phyloP scores from a whole-genome alignment of 2,329 filamentous ascomycete species.

The Fusarium humuli region DNA sequence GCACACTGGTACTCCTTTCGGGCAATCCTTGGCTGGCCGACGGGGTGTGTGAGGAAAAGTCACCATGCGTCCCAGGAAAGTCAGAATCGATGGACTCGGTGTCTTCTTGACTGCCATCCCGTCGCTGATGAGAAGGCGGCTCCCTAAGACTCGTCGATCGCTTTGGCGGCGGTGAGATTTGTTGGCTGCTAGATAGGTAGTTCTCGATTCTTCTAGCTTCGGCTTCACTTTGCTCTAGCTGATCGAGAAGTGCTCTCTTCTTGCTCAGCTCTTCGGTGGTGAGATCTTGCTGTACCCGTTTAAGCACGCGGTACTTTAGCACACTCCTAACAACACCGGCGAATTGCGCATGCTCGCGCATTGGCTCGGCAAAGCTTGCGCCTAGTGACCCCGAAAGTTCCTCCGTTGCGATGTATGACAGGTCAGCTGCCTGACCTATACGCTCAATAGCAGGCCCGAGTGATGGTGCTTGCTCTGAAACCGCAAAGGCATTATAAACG shows the following conservation, averaged over 20 bases:
- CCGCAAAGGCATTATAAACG: constrained; percentile 95
- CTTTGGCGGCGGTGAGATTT: constrained; percentile 69
- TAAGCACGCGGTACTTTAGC: constrained; percentile 88
- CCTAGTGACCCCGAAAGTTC: constrained; percentile 90
- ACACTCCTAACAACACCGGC: constrained; percentile 92
- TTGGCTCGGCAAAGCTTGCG: constrained; percentile 94
- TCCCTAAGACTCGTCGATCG: constrained; percentile 73
- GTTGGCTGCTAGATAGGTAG: constrained; percentile 82
- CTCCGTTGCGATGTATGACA: constrained; percentile 94
- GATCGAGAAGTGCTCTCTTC: constrained; percentile 84
- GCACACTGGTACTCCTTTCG: constrained; percentile 59
- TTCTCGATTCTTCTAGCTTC: constrained; percentile 95
- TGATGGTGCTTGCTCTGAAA: constrained; percentile 90
- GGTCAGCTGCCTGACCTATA: constrained; percentile 92
- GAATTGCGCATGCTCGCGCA: constrained; percentile 98
- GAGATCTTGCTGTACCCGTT: constrained; percentile 97
- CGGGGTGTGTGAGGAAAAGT: constrained; percentile 70
- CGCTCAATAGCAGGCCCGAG: constrained; percentile 94
- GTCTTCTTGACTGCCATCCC: constrained; percentile 75
- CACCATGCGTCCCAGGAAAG: constrained; percentile 89
- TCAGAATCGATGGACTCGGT: constrained; percentile 95
- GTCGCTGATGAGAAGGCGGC: constrained; percentile 59
- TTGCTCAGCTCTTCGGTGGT: constrained; percentile 92
- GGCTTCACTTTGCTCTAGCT: constrained; percentile 91
- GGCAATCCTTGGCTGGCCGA: constrained; percentile 80